phyloP scores from a whole-genome alignment of 768 basidiomycete genomes.

The Amylocystis lapponica region DNA sequence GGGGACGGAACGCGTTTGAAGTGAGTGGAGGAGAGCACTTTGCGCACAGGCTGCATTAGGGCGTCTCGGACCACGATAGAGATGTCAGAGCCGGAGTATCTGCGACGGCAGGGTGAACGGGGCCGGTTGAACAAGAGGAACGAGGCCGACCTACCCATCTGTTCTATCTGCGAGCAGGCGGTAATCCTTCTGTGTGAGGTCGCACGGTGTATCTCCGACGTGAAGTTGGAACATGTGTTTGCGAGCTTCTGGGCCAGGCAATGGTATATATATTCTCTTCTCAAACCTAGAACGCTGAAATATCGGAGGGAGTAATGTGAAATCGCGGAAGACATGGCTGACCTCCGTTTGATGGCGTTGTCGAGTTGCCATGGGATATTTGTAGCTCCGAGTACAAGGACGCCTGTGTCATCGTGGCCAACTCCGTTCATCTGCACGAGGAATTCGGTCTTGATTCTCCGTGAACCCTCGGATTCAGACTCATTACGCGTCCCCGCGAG shows the following conservation, averaged over 20 bases:
- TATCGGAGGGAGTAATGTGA: background rate
- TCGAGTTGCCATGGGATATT: slow-evolving; percentile 99
- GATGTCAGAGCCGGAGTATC: slow-evolving; percentile 93
- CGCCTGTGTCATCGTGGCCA: slow-evolving; percentile 94
- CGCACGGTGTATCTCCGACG: slow-evolving; percentile 87
- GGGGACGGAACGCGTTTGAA: slow-evolving; percentile 58
- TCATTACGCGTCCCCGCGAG: slow-evolving; percentile 92
- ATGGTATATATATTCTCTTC: slow-evolving; percentile 96
- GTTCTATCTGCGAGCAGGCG: slow-evolving; percentile 77
- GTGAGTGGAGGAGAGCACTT: slow-evolving; percentile 92
- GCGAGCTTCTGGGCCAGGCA: slow-evolving; percentile 89
- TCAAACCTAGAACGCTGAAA: slow-evolving; percentile 59
- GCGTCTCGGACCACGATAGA: slow-evolving; percentile 93
- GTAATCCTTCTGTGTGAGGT: slow-evolving; percentile 74
- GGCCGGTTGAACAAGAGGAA: background rate
- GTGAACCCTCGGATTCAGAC: slow-evolving; percentile 95
- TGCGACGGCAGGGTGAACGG: slow-evolving; percentile 14
- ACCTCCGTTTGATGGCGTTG: slow-evolving; percentile 95
- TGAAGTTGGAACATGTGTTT: slow-evolving; percentile 97
- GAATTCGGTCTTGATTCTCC: slow-evolving; percentile 96
- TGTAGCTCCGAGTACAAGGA: slow-evolving; percentile 93
- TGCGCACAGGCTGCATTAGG: slow-evolving; percentile 97
- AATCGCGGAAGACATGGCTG: slow-evolving; percentile 21
- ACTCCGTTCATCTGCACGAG: slow-evolving; percentile 99
- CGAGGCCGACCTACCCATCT: slow-evolving; percentile 52